Conservation (phyloP, 2,329 filamentous ascomycete species). For the Ophiostoma ulmi region DNA sequence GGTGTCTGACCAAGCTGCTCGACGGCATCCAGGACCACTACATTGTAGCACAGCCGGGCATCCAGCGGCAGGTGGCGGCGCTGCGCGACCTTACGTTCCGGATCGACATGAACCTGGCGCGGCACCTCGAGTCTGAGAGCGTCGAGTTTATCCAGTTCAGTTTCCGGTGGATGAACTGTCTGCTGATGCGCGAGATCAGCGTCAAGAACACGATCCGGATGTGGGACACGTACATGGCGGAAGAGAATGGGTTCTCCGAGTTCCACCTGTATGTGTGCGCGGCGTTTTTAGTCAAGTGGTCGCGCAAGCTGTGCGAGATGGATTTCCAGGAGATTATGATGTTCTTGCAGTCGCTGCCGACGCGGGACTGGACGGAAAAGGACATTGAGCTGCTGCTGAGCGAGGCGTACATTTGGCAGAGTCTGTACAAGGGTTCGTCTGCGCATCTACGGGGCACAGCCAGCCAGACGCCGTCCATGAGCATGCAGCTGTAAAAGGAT, state of each 20-base stretch:
- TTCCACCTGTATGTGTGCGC: constrained; percentile 98
- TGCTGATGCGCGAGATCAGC: constrained; percentile 95
- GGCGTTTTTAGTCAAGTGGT: constrained; percentile 98
- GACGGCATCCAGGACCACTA: constrained; percentile 99
- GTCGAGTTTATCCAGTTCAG: constrained; percentile 99
- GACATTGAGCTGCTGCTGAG: constrained; percentile 93
- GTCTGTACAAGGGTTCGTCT: constrained; percentile 86
- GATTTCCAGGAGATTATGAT: constrained; percentile 99
- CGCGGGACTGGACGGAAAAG: constrained; percentile 92
- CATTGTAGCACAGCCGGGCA: constrained; percentile 94
- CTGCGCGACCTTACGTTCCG: constrained; percentile 84
- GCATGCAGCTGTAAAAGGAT: constrained; percentile 37
- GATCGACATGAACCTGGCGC: constrained; percentile 78
- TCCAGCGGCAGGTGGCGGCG: constrained; percentile 86
- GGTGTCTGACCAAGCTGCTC: constrained; percentile 96
- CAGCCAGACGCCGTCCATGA: constrained; percentile 39
- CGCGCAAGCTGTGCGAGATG: constrained; percentile 89
- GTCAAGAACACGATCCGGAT: constrained; percentile 96
- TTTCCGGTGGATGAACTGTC: constrained; percentile 99
- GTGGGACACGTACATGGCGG: constrained; percentile 99
- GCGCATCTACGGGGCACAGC: constrained; percentile 65
- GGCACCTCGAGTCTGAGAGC: constrained; percentile 82
- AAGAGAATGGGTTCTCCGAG: constrained; percentile 96
- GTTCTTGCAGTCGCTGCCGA: constrained; percentile 93
- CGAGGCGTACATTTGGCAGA: constrained; percentile 98